Base-by-base conservation (phyloP, 2,329 filamentous ascomycete species). In the Albifimbria verrucaria region DNA sequence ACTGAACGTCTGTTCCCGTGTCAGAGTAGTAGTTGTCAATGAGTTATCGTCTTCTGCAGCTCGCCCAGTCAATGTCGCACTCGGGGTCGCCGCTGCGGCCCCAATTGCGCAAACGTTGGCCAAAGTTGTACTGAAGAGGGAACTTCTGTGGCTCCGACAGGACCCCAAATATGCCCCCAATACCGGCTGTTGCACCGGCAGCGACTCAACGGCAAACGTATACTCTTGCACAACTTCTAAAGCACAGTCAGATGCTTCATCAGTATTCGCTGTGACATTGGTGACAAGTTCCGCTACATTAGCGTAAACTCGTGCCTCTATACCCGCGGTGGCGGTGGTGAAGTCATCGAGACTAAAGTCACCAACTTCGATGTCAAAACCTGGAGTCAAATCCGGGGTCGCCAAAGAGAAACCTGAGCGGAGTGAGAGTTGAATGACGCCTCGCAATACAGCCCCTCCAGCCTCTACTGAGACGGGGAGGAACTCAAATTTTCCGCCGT, bases 401-500 rank as follows among this genome's bases (percentile, higher is more conserved):
- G 49, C 32, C 12, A 64, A 23, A 26, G 60, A 60, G 45, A 79
- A 59, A 12, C 79, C 80, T 3, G 74, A 72, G 26, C 75, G 71
- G 1, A 77, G 60, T 10, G 74, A 74, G 2, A 83, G 56, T 4
- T 77, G 75, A 0, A 85, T 68, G 1, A 75, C 63, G 0, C 77
- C 80, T 1, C 69, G 73, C 10, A 84, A 64, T 0, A 74, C 59
- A 1, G 72, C 72, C 6, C 62, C 59, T 1, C 70, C 72, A 25
- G 68, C 74, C 54, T 74, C 64, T 26, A 83, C 65, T 0, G 70
- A 78, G 3, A 84, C 77, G 0, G 81, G 81, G 1, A 85, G 72
- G 52, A 83, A 82, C 52, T 83, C 79, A 54, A 83, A 83, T 15
- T 72, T 63, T 1, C 76, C 81, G 6, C 79, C 79, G 4, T 77